Evolutionary conservation across 768 basidiomycete genomes (phyloP), one percentile per base, ranked within the genome.

Genomic region (Epithele typhae): DNA sequence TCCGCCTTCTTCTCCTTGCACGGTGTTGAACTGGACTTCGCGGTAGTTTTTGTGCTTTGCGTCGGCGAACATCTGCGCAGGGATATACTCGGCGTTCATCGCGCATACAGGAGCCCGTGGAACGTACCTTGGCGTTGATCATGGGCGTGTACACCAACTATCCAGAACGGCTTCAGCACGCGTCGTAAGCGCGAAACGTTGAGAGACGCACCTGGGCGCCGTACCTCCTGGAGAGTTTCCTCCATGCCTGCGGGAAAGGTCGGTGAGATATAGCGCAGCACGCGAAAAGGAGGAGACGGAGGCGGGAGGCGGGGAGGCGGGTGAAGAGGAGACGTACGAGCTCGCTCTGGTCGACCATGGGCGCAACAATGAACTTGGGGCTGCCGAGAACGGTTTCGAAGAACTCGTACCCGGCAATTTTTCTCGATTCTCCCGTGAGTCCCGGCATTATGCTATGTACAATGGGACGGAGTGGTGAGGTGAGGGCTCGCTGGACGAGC

Each of bases 321-420:
- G n/a, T n/a, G n/a, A n/a, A n/a, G n/a, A n/a, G n/a, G n/a, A n/a
- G 14, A 76, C 87, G 57, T 57, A 96, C 94, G 64, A 97, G 75
- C 65, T 97, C 95, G 60, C 87, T 91, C 70, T 96, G 92, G 64
- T 98, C 96, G 0, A 98, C 96, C 96, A 99, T 99, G 15, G 96
- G 96, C 8, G 92, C 95, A 15, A 97, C 91, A 33, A 98, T 78
- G 59, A 79, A 86, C 66, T 87, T 92, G 8, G 95, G 90, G 58
- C 83, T 84, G 7, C 88, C 86, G 21, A 97, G 73, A 1, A 90
- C 78, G 46, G 82, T 69, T 21, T 70, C 71, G 59, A 92, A 96
- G 56, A 96, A 89, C 4, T 92, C 84, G 58, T 92, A 93, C 2
- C 92, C 93, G 10, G 63, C 66, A 10, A 84, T 68, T 62, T 85